These are phyloP conservation scores for Rutidosis leptorrhynchoides DNA, from an alignment of 129 eudicot species.

Conservation along the genomic window DNA sequence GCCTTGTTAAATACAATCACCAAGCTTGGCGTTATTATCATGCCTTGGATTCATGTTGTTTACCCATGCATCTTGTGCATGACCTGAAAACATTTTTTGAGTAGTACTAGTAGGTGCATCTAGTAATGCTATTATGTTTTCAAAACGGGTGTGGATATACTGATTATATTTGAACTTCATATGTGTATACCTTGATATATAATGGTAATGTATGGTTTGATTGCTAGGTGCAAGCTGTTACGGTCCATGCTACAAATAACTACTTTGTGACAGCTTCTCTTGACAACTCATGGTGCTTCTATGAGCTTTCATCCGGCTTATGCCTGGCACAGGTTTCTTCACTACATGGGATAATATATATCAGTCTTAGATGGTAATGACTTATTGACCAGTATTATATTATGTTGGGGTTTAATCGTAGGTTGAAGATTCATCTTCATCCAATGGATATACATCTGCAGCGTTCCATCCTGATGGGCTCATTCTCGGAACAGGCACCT, in stretches of 20 bases:
- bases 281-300: slow-evolving; percentile 94
- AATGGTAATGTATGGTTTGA: background rate
- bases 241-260: slow-evolving; percentile 90
- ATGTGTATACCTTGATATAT: slow-evolving; percentile 3
- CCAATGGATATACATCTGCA: slow-evolving; percentile 92
- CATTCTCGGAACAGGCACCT: slow-evolving; percentile 96
- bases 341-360: slow-evolving; percentile 8
- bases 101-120: background rate
- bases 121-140: background rate
- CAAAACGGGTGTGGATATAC: background rate
- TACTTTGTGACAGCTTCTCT: slow-evolving; percentile 91
- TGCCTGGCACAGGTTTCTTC: slow-evolving; percentile 84
- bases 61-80: background rate
- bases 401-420: slow-evolving; percentile 31
- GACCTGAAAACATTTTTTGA: background rate
- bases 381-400: slow-evolving; percentile 8
- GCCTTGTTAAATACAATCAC: background rate
- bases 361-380: background rate
- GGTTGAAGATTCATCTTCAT: slow-evolving; percentile 74
- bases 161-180: no score
- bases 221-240: slow-evolving; percentile 91
- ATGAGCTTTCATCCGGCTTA: slow-evolving; percentile 74
- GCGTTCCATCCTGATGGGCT: slow-evolving; percentile 99
- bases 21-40: background rate
- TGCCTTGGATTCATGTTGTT: background rate